phyloP scores from a whole-genome alignment of 805 yeast genomes.

The Grigorovia jiainica region DNA sequence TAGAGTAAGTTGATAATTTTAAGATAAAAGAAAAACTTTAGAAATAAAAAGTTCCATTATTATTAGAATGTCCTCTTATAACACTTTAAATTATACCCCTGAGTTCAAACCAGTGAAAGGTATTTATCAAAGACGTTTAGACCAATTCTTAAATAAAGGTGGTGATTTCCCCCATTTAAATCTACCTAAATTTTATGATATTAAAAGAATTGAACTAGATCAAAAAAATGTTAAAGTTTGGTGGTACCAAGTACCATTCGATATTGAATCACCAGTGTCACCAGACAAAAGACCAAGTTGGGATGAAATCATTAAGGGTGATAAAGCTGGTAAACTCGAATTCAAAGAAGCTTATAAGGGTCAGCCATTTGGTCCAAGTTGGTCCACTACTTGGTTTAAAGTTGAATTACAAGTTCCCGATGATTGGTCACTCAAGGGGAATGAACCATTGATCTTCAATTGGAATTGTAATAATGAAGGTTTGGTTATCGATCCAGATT shows the following conservation, averaged over 20 bases:
- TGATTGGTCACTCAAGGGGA: conserved; percentile 31
- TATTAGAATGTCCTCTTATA: conserved; percentile 9
- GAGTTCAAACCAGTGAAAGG: conserved; percentile 57
- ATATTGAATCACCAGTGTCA: conserved; percentile 33
- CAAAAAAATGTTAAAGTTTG: conserved; percentile 44
- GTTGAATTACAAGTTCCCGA: conserved; percentile 56
- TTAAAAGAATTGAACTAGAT: conserved; percentile 36
- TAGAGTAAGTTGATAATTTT: too few relatives aligned
- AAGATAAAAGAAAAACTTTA: too few relatives aligned
- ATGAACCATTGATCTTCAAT: conserved; percentile 51
- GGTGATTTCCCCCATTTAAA: conserved; percentile 69
- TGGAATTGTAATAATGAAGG: conserved; percentile 90
- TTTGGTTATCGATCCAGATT: conserved; percentile 56
- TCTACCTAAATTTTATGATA: conserved; percentile 73
- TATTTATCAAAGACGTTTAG: conserved; percentile 45
- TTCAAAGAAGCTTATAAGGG: conserved; percentile 57
- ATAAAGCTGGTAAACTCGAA: conserved; percentile 25
- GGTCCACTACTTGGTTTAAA: conserved; percentile 95
- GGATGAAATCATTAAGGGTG: conserved; percentile 20
- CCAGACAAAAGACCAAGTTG: conserved; percentile 30
- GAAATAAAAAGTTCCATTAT: too few relatives aligned
- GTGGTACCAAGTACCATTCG: conserved; percentile 66
- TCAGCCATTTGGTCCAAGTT: conserved; percentile 81
- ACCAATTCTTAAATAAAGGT: conserved; percentile 56
- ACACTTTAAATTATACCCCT: conserved; percentile 33